A percentile compares a stretch with the other conserved stretches of the same genome.
phyloP scores from a whole-genome alignment of 2,329 filamentous ascomycete genomes.

The Pyrenochaeta sp. region DNA sequence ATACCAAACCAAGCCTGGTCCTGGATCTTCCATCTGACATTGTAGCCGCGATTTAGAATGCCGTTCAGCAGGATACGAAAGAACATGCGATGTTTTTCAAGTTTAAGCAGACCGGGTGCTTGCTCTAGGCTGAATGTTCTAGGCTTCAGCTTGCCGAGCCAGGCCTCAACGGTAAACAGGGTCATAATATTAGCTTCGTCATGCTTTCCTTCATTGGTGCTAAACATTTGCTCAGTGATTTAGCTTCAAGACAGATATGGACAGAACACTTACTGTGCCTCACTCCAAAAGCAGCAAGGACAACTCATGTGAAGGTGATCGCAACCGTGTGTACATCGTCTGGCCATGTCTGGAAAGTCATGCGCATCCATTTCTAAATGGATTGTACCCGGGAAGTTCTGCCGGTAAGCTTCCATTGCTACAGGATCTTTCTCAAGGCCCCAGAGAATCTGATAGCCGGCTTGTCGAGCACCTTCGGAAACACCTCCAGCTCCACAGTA shows the following conservation, averaged over 20 bases:
- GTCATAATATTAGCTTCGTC: slow-evolving; percentile 34
- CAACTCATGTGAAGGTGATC: slow-evolving; percentile 29
- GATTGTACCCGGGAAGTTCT: slow-evolving; percentile 17
- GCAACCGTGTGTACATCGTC: not conserved
- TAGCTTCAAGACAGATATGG: not conserved
- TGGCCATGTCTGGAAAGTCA: slow-evolving; percentile 16
- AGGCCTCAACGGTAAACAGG: slow-evolving; percentile 21
- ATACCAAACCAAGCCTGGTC: slow-evolving; percentile 33
- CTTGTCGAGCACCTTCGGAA: slow-evolving; percentile 29
- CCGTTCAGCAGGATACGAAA: slow-evolving; percentile 25
- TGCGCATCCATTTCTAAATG: slow-evolving; percentile 21
- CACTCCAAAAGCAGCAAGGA: slow-evolving; percentile 28
- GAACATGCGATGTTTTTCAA: slow-evolving; percentile 11
- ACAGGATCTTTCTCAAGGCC: slow-evolving; percentile 27
- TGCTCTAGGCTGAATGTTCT: slow-evolving; percentile 23
- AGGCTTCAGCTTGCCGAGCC: slow-evolving; percentile 24
- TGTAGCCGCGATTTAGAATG: slow-evolving; percentile 29
- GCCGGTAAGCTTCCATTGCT: slow-evolving; percentile 20
- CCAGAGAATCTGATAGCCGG: slow-evolving; percentile 16
- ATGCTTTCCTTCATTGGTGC: slow-evolving; percentile 23
- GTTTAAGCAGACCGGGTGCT: slow-evolving; percentile 3
- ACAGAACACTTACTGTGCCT: slow-evolving; percentile 25
- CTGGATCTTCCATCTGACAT: slow-evolving; percentile 31
- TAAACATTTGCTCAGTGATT: slow-evolving; percentile 5
- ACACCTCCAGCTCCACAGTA: slow-evolving; percentile 37